Percentiles rank a stretch among this genome's conserved stretches.
These are phyloP conservation scores for Magnaporthiopsis incrustans DNA, from an alignment of 2,329 filamentous ascomycete genomes.

Conservation along the genomic window DNA sequence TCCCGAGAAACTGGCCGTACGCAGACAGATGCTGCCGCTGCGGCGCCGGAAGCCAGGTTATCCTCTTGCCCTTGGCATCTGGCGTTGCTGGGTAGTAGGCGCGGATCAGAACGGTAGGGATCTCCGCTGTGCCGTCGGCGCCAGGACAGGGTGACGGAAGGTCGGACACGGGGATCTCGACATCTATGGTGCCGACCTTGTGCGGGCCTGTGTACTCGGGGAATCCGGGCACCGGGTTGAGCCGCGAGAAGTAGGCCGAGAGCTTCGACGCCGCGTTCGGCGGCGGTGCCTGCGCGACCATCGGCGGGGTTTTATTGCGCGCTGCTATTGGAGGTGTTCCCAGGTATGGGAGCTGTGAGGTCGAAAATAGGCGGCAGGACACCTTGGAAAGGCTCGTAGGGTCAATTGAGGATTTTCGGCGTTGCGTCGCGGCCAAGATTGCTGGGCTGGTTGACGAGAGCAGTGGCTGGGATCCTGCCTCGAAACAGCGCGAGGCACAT, in stretches of 20 bases:
- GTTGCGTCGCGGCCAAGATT: too few species aligned
- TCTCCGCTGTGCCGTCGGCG: conserved; percentile 44
- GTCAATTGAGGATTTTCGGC: too few species aligned
- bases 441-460: too few species aligned
- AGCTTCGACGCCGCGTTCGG: conserved; percentile 23
- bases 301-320: background rate
- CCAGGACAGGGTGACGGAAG: conserved; percentile 45
- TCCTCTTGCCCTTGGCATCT: conserved; percentile 45
- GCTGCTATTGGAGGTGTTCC: background rate
- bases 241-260: conserved; percentile 39
- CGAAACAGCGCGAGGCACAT: too few species aligned
- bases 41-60: conserved; percentile 71
- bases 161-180: conserved; percentile 65
- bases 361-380: background rate
- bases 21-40: conserved; percentile 67
- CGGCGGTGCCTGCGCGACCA: background rate
- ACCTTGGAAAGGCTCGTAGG: background rate
- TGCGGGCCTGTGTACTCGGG: conserved; percentile 70
- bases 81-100: conserved; percentile 69
- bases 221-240: conserved; percentile 65
- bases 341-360: background rate
- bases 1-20: conserved; percentile 69
- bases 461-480: too few species aligned
- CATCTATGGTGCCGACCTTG: conserved; percentile 70
- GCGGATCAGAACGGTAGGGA: conserved; percentile 70